Conservation (phyloP, 805 yeast species). For the Komagataella populi region DNA sequence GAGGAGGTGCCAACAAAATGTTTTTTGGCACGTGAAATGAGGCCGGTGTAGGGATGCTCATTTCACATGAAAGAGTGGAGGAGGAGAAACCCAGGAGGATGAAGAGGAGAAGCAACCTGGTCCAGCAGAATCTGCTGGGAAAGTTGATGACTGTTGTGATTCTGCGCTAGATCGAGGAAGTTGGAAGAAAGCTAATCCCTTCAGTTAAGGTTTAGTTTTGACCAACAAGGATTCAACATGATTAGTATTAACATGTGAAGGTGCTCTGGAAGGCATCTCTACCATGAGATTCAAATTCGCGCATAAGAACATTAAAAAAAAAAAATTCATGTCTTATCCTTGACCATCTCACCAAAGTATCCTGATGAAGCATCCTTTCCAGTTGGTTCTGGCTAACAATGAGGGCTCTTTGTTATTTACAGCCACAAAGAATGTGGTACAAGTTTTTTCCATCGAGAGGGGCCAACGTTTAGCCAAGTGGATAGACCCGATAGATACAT, state of each 20-base stretch:
- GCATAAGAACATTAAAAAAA: not conserved
- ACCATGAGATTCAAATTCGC: not conserved
- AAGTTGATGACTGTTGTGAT: no score
- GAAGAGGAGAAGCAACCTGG: not conserved
- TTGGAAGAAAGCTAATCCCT: not conserved
- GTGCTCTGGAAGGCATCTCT: no score
- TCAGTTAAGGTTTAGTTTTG: not conserved
- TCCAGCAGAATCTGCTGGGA: not conserved
- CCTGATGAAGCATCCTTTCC: conserved; percentile 60
- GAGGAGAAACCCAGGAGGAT: not conserved
- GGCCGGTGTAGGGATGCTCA: not conserved
- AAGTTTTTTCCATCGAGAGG: conserved; percentile 27
- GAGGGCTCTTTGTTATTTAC: conserved; percentile 37
- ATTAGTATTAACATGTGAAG: not conserved
- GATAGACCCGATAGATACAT: conserved; percentile 44
- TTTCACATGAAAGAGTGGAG: not conserved
- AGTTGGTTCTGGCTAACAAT: conserved; percentile 31
- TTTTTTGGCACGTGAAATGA: not conserved
- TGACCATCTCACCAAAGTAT: conserved; percentile 1
- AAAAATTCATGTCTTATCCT: not conserved
- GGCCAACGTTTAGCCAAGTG: conserved; percentile 41
- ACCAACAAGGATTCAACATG: not conserved
- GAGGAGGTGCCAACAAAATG: not conserved
- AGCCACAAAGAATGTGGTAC: conserved; percentile 44
- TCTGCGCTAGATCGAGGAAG: not conserved